Evolutionary conservation across 2,329 filamentous ascomycete genomes (phyloP).

Genomic region (Botryosphaeria dothidea): DNA sequence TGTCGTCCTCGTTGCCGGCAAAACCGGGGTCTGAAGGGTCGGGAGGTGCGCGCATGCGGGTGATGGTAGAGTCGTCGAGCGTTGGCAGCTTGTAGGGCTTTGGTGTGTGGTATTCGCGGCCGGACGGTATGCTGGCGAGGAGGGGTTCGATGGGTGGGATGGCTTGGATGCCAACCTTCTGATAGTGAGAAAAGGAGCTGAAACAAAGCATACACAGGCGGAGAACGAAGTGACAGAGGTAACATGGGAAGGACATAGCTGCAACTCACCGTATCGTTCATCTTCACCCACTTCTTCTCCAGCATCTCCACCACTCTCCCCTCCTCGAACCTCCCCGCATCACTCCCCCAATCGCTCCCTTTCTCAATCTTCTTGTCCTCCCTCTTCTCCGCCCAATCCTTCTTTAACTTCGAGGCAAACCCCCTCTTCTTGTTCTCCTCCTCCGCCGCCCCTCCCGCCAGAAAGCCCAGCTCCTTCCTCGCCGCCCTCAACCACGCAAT

Average conservation of each 20-base stretch:
- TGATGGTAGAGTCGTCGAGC: constrained; percentile 65
- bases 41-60: constrained; percentile 58
- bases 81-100: constrained; percentile 67
- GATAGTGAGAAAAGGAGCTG: too few relatives aligned
- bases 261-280: constrained; percentile 85
- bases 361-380: constrained; percentile 80
- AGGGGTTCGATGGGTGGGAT: constrained; percentile 73
- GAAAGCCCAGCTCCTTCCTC: constrained; percentile 70
- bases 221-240: background rate
- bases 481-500: constrained; percentile 86
- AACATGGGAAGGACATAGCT: background rate
- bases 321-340: constrained; percentile 85
- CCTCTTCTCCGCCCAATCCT: constrained; percentile 72
- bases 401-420: constrained; percentile 64
- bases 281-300: constrained; percentile 83
- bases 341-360: constrained; percentile 71
- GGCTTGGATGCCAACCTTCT: constrained; percentile 74
- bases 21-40: constrained; percentile 47
- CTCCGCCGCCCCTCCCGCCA: constrained; percentile 41
- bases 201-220: background rate
- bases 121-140: constrained; percentile 78
- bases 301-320: constrained; percentile 82
- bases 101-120: constrained; percentile 78
- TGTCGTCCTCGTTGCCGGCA: constrained; percentile 34
- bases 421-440: constrained; percentile 53